Evolutionary conservation across 1,284 basidiomycete species (phyloP).

Genomic region (Irpex sp.): DNA sequence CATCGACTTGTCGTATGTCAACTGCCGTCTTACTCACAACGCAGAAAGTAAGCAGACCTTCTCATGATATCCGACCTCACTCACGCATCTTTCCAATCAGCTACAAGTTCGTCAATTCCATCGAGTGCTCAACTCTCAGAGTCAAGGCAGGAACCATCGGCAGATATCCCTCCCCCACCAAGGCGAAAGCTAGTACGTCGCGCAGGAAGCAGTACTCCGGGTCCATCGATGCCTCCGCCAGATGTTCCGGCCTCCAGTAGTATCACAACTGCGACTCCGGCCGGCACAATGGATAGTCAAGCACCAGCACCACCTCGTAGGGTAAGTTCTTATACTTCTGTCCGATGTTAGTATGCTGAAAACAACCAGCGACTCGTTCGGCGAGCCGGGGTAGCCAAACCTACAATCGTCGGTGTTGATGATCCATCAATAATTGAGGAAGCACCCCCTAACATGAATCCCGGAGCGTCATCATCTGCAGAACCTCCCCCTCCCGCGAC

Average conservation of each 20-base stretch:
- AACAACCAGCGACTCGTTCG: conserved; percentile 19
- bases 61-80: not conserved
- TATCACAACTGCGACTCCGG: not conserved
- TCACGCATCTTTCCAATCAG: not conserved
- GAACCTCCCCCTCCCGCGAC: conserved; percentile 1
- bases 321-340: not conserved
- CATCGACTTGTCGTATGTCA: conserved; percentile 24
- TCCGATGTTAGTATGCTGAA: not conserved
- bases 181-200: conserved; percentile 8
- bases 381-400: conserved; percentile 15
- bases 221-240: not conserved
- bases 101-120: not conserved
- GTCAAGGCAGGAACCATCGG: conserved; percentile 13
- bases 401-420: conserved; percentile 18
- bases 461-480: not conserved
- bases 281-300: not conserved
- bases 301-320: not conserved
- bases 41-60: conserved; percentile 10
- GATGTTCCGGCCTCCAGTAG: not conserved
- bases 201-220: not conserved
- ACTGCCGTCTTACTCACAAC: conserved; percentile 13
- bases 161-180: conserved; percentile 8
- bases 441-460: conserved; percentile 2
- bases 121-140: conserved; percentile 27
- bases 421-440: conserved; percentile 16